These are phyloP conservation scores for Panicum hallii DNA, from an alignment of 202 grass and related monocot genomes.

Conservation along the genomic window DNA sequence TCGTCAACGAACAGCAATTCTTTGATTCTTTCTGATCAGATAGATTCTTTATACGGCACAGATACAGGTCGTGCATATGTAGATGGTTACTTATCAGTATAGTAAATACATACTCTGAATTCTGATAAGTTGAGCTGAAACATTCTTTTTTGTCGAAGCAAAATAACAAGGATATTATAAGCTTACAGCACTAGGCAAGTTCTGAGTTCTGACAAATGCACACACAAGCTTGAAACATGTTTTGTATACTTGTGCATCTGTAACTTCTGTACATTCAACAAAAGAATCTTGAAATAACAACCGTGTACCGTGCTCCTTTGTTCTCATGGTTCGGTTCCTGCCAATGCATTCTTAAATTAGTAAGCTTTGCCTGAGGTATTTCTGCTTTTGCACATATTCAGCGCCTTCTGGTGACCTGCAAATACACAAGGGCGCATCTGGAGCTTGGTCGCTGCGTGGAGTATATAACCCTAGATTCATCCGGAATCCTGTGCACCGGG, in stretches of 20 bases:
- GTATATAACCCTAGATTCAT: too few species aligned
- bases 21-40: constrained; percentile 35
- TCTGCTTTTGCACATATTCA: neutral
- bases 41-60: constrained; percentile 36
- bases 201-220: constrained; percentile 21
- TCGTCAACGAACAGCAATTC: neutral
- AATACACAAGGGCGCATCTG: neutral
- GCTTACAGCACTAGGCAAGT: neutral
- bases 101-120: constrained; percentile 7
- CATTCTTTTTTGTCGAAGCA: neutral
- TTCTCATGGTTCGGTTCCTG: neutral
- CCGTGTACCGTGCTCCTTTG: neutral
- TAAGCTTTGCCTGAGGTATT: neutral
- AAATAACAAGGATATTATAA: constrained; percentile 8
- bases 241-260: constrained; percentile 28
- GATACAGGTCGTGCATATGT: neutral
- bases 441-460: too few species aligned
- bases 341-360: neutral
- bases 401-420: neutral
- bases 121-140: neutral
- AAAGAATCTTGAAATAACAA: constrained; percentile 1
- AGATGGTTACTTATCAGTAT: constrained; percentile 18
- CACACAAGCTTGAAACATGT: neutral
- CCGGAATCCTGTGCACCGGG: too few species aligned
- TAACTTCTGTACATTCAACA: constrained; percentile 25